Conservation (phyloP, 1,284 basidiomycete genomes). For the Ceratobasidium sp. region DNA sequence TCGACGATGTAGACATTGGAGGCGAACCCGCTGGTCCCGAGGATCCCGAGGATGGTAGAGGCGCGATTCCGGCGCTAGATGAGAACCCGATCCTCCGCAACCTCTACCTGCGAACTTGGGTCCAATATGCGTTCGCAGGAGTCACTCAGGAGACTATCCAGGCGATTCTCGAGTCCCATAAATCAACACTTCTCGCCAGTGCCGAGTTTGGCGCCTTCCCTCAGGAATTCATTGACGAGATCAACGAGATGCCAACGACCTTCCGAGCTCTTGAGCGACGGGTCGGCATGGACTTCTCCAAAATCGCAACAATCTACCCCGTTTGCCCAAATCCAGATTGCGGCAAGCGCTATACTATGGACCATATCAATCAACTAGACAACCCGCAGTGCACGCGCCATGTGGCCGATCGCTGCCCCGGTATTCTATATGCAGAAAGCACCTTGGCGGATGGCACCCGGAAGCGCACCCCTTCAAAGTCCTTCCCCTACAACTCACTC, state of each 20-base stretch:
- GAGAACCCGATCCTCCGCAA: neutral
- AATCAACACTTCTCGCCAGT: neutral
- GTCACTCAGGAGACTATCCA: neutral
- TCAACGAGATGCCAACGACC: neutral
- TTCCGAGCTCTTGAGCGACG: neutral
- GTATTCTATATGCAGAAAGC: neutral
- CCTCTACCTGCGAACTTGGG: constrained; percentile 1
- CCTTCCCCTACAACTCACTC: constrained; percentile 6
- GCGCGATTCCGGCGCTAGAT: neutral
- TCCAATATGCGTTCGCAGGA: neutral
- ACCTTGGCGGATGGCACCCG: neutral
- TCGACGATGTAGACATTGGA: neutral
- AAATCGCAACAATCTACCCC: neutral
- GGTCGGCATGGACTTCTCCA: constrained; percentile 3
- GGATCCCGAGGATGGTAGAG: neutral
- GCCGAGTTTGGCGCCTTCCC: neutral
- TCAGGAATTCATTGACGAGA: neutral
- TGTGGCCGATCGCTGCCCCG: neutral
- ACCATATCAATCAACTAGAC: neutral
- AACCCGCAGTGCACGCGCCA: constrained; percentile 6
- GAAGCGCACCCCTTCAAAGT: neutral
- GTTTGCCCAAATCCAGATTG: neutral
- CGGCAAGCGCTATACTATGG: constrained; percentile 3
- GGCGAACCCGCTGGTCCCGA: neutral
- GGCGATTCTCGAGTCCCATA: neutral